Percentiles rank a stretch among this genome's conserved stretches.
These are phyloP conservation scores for Neopestalotiopsis clavispora DNA, from an alignment of 2,329 filamentous ascomycete genomes.

Conservation along the genomic window DNA sequence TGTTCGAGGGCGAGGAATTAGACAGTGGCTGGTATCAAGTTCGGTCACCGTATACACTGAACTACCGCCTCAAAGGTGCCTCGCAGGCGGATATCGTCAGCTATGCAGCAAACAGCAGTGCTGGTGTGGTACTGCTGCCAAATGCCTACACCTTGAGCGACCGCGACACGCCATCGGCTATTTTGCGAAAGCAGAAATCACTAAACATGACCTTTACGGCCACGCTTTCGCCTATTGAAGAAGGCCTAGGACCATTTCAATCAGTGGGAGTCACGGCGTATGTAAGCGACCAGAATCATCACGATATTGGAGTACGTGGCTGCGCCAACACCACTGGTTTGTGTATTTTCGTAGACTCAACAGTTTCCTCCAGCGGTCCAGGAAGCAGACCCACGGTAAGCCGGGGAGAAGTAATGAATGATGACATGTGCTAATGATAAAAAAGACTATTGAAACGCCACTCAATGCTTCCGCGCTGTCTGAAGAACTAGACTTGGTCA, in stretches of 20 bases:
- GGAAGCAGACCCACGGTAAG: background rate
- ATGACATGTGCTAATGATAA: background rate
- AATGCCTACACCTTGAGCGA: slow-evolving; percentile 32
- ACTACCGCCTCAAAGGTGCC: background rate
- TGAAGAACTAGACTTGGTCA: slow-evolving; percentile 23
- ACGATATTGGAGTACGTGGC: slow-evolving; percentile 33
- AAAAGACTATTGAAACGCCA: background rate
- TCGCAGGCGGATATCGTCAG: no score
- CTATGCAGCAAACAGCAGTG: background rate
- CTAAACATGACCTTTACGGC: slow-evolving; percentile 37
- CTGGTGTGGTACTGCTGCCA: background rate
- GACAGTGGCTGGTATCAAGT: background rate
- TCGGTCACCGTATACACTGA: slow-evolving; percentile 4
- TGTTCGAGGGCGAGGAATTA: background rate
- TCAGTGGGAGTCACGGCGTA: slow-evolving; percentile 33
- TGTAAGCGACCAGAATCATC: slow-evolving; percentile 30
- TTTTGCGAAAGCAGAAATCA: slow-evolving; percentile 35
- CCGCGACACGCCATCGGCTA: slow-evolving; percentile 33
- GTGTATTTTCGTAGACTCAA: slow-evolving; percentile 4
- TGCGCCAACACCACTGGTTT: slow-evolving; percentile 26
- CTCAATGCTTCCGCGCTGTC: slow-evolving; percentile 15
- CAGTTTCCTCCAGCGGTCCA: slow-evolving; percentile 10
- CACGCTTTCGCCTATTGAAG: slow-evolving; percentile 21
- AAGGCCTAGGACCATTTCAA: slow-evolving; percentile 25
- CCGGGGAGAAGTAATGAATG: no score